phyloP scores from a whole-genome alignment of 257 asterid species.

The Lycium barbarum region DNA sequence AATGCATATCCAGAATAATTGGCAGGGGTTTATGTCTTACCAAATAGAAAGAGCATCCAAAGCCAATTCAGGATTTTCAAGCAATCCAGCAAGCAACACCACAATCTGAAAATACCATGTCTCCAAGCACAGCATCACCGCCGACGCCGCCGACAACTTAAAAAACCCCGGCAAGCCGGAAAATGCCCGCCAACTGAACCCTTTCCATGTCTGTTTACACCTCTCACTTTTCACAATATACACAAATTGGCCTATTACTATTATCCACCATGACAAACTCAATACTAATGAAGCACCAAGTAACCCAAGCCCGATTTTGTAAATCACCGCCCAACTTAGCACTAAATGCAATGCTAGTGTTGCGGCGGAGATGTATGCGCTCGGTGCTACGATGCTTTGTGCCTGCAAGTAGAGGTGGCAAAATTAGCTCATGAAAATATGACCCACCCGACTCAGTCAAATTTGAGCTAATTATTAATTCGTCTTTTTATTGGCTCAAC shows the following conservation, averaged over 20 bases:
- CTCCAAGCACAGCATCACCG: conserved; percentile 36
- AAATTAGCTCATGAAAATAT: too few relatives aligned
- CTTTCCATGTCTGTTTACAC: conserved; percentile 32
- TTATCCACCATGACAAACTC: conserved; percentile 35
- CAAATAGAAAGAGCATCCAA: conserved; percentile 33
- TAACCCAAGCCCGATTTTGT: conserved; percentile 29
- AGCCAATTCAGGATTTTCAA: conserved; percentile 36
- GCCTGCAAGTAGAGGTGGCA: conserved; percentile 18
- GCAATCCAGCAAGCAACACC: conserved; percentile 35
- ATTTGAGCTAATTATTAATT: too few relatives aligned
- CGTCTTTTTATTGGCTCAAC: too few relatives aligned
- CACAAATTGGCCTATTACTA: conserved; percentile 29
- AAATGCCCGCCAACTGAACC: conserved; percentile 26
- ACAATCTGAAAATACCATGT: conserved; percentile 34
- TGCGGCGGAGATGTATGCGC: conserved; percentile 25
- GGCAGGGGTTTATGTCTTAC: conserved; percentile 9
- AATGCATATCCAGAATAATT: not conserved
- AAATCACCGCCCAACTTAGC: conserved; percentile 24
- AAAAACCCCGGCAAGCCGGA: conserved; percentile 24
- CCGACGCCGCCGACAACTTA: conserved; percentile 30
- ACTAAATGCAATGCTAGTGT: conserved; percentile 22
- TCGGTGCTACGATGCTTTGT: conserved; percentile 33
- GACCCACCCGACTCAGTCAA: too few relatives aligned
- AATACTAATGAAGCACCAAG: conserved; percentile 24
- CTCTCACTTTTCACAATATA: conserved; percentile 29